Conservation (phyloP, 306 rosid species). For the Lotus japonicus region DNA sequence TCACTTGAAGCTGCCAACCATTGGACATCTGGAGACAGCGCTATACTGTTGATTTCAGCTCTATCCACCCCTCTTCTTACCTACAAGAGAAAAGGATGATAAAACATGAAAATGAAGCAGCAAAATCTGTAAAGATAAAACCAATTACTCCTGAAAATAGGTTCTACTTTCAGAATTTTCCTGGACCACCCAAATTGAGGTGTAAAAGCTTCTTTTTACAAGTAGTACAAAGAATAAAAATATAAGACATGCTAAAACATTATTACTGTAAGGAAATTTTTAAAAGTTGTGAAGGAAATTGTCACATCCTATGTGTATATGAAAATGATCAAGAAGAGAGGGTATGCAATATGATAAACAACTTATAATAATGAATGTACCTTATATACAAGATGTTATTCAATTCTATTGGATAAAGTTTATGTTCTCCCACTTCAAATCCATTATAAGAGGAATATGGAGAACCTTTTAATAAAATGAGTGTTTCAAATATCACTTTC, state of each 20-base stretch:
- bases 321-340: neutral
- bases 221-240: neutral
- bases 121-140: neutral
- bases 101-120: neutral
- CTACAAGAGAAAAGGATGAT: constrained; percentile 28
- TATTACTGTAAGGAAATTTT: neutral
- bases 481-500: neutral
- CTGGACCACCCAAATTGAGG: neutral
- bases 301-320: neutral
- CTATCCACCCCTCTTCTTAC: constrained; percentile 91
- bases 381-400: neutral
- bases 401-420: neutral
- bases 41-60: constrained; percentile 83
- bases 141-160: neutral
- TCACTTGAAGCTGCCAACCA: constrained; percentile 97
- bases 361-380: neutral
- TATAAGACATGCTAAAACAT: neutral
- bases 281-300: neutral
- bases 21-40: constrained; percentile 79
- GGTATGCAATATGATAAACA: neutral
- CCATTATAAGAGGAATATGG: neutral
- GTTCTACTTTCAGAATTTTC: neutral
- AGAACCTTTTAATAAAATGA: neutral
- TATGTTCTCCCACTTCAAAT: neutral
- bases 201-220: constrained; percentile 7